These are phyloP conservation scores for Aspergillus sp. DNA, from an alignment of 2,329 filamentous ascomycete species.

Conservation along the genomic window DNA sequence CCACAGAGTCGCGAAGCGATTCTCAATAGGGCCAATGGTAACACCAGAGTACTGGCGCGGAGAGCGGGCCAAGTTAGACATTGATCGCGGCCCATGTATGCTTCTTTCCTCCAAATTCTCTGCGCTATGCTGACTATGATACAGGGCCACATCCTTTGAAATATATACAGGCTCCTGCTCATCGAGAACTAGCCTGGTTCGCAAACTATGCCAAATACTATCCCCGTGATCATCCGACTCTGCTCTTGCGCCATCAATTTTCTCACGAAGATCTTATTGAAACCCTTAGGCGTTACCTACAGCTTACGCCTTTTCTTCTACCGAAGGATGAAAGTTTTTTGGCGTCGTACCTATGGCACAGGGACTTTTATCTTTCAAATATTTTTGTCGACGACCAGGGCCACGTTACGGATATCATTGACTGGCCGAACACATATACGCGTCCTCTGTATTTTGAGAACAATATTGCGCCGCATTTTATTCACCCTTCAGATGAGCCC, in stretches of 20 bases:
- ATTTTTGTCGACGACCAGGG: slow-evolving; percentile 41
- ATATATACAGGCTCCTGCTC: slow-evolving; percentile 37
- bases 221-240: slow-evolving; percentile 27
- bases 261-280: slow-evolving; percentile 32
- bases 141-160: slow-evolving; percentile 37
- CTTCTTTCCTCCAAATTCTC: neutral
- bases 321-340: slow-evolving; percentile 28
- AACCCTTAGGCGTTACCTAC: slow-evolving; percentile 39
- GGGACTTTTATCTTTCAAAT: slow-evolving; percentile 44
- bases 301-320: slow-evolving; percentile 34
- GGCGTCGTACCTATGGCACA: slow-evolving; percentile 44
- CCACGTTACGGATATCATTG: slow-evolving; percentile 45
- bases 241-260: slow-evolving; percentile 30
- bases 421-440: slow-evolving; percentile 45
- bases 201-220: slow-evolving; percentile 31
- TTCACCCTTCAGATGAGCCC: slow-evolving; percentile 25
- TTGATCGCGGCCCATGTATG: slow-evolving; percentile 49
- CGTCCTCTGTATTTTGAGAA: slow-evolving; percentile 30
- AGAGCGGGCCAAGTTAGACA: slow-evolving; percentile 36
- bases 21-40: slow-evolving; percentile 44
- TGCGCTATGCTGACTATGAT: neutral
- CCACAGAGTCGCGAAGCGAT: slow-evolving; percentile 34
- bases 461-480: slow-evolving; percentile 16
- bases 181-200: slow-evolving; percentile 42
- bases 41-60: slow-evolving; percentile 40